These are phyloP conservation scores for Ilex asprella DNA, from an alignment of 257 asterid species.

Conservation along the genomic window DNA sequence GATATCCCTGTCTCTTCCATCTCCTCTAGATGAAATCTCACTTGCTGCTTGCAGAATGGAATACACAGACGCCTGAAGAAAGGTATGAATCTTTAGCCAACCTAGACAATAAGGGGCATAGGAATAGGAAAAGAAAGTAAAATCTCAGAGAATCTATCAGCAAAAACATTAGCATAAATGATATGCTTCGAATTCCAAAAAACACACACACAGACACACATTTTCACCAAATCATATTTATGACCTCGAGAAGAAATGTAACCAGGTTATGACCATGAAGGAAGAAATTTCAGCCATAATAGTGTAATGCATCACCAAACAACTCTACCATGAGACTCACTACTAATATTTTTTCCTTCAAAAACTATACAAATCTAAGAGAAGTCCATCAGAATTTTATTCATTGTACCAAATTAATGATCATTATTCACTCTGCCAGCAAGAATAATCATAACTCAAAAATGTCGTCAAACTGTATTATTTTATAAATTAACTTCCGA, in stretches of 20 bases:
- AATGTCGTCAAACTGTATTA: no score
- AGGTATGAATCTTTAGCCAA: slow-evolving; percentile 24
- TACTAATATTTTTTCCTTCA: no score
- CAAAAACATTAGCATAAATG: background rate
- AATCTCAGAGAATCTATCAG: slow-evolving; percentile 4
- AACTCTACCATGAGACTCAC: no score
- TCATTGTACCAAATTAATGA: no score
- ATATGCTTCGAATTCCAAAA: background rate
- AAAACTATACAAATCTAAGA: no score
- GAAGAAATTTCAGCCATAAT: no score
- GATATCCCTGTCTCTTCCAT: slow-evolving; percentile 82
- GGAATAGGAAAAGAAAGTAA: slow-evolving; percentile 11
- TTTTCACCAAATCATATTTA: background rate
- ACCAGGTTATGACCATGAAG: background rate
- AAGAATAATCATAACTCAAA: no score
- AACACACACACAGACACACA: background rate
- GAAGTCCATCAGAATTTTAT: no score
- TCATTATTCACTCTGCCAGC: no score
- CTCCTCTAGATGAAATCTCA: slow-evolving; percentile 91
- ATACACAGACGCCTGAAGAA: slow-evolving; percentile 78
- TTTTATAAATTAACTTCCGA: no score
- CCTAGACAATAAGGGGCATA: slow-evolving; percentile 4
- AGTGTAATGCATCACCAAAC: no score
- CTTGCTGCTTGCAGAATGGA: slow-evolving; percentile 82
- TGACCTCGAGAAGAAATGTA: background rate